phyloP scores from a whole-genome alignment of 768 basidiomycete species.

The Termitomyces sp. region DNA sequence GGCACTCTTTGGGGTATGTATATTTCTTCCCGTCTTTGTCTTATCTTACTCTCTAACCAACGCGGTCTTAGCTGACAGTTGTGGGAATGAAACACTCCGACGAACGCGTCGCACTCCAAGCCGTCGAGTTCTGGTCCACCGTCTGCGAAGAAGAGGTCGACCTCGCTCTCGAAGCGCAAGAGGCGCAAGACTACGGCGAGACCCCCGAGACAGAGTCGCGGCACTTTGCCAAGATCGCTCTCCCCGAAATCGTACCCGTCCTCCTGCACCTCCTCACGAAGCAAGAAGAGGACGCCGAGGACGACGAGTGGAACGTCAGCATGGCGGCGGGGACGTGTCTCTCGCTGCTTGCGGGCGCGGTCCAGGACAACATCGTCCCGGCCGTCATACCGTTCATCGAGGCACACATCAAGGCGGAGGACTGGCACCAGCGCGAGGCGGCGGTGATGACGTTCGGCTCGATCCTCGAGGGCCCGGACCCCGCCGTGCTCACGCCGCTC shows the following conservation, averaged over 20 bases:
- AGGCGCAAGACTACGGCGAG: slow-evolving; percentile 91
- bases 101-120: slow-evolving; percentile 90
- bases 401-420: slow-evolving; percentile 84
- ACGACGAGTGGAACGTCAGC: slow-evolving; percentile 98
- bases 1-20: slow-evolving; percentile 89
- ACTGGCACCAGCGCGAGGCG: slow-evolving; percentile 96
- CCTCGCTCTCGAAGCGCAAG: slow-evolving; percentile 84
- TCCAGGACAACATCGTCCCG: slow-evolving; percentile 86
- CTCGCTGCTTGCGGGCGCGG: slow-evolving; percentile 82
- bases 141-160: slow-evolving; percentile 98
- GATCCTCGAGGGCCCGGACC: slow-evolving; percentile 95
- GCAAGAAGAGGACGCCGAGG: slow-evolving; percentile 96
- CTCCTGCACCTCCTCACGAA: slow-evolving; percentile 83
- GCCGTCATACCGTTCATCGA: slow-evolving; percentile 98
- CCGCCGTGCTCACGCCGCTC: slow-evolving; percentile 79
- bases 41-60: slow-evolving; percentile 12
- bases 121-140: slow-evolving; percentile 99
- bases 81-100: slow-evolving; percentile 96
- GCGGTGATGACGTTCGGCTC: slow-evolving; percentile 99
- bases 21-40: slow-evolving; percentile 8
- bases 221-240: slow-evolving; percentile 90
- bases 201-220: slow-evolving; percentile 80
- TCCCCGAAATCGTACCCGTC: slow-evolving; percentile 94
- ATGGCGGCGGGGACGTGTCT: slow-evolving; percentile 97
- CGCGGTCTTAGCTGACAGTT: slow-evolving; percentile 71